Evolutionary conservation across 2,329 filamentous ascomycete species (phyloP), one percentile per base, ranked within the genome.

Genomic region (Chaetomium olivaceum): DNA sequence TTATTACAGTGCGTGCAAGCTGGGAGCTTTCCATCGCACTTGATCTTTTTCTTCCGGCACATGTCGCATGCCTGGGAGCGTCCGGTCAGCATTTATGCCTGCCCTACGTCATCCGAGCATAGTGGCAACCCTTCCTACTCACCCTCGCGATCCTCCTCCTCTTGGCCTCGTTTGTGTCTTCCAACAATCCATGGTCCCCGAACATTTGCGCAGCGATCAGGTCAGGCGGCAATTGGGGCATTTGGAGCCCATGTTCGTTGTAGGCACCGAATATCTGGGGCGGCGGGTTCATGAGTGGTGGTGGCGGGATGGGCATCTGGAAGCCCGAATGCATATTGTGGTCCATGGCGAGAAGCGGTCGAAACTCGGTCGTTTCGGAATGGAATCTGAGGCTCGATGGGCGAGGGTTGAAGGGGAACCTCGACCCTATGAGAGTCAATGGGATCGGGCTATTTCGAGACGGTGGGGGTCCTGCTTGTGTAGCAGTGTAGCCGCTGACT

Each of bases 21-120:
- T 46, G 95, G 94, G 79, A 96, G 87, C 80, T 96, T 97, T 71
- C 95, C 94, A 76, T 98, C 95, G 79, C 94, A 98, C 80, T 98
- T 98, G 80, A 98, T 95, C 84, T 94, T 97, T 80, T 92, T 93
- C 81, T 96, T 97, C 73, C 93, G 86, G 77, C 94, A 98, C 93
- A 96, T 96, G 73, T 97, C 93, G 80, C 93, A 97, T 60, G 93
- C 93, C 91, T 93, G 57, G 54, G 2, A 56, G 46, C 48, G 52
- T 60, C 58, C 43, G 54, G 62, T 68, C 65, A 68, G 69, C 65
- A 60, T 64, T 29, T 62, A 55, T 43, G 23, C 61, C 60, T n/a
- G 57, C 39, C 23, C 6, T 57, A 25, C 43, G 29, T 56, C 29
- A 11, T 9, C 11, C 5, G 2, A 54, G 36, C 25, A 11, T 39